These are phyloP conservation scores for Litchi chinensis DNA, from an alignment of 345 rosid species.

Conservation along the genomic window DNA sequence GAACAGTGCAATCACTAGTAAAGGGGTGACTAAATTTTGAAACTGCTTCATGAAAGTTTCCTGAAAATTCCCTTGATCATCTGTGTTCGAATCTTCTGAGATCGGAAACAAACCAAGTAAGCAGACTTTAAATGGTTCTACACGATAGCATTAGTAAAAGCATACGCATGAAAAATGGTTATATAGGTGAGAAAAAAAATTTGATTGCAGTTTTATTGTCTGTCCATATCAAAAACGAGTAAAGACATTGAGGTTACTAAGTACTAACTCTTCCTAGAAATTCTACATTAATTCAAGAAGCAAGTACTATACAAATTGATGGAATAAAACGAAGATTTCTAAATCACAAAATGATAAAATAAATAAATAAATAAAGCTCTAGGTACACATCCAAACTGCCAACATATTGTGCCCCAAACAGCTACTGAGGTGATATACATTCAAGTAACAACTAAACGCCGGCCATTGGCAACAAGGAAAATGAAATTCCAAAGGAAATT, in stretches of 20 bases:
- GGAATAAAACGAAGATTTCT: background rate
- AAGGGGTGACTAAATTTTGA: conserved; percentile 54
- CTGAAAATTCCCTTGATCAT: conserved; percentile 49
- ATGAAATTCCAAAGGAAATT: background rate
- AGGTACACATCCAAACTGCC: background rate
- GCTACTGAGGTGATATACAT: background rate
- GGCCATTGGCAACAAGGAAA: background rate
- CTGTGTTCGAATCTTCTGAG: conserved; percentile 73
- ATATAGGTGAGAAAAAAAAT: background rate
- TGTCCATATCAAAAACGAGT: background rate
- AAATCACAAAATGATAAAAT: no score
- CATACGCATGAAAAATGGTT: background rate
- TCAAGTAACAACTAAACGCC: background rate
- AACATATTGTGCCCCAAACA: background rate
- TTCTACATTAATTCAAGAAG: background rate
- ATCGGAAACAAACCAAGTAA: conserved; percentile 26
- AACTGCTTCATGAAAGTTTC: conserved; percentile 49
- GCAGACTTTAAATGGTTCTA: conserved; percentile 4
- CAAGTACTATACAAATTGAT: background rate
- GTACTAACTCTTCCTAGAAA: background rate
- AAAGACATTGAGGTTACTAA: background rate
- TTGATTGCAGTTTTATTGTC: background rate
- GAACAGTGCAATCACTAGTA: conserved; percentile 57
- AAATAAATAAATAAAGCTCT: background rate
- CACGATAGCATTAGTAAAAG: background rate